Conservation (phyloP, 768 basidiomycete species). For the Boletus tylopilopsis region DNA sequence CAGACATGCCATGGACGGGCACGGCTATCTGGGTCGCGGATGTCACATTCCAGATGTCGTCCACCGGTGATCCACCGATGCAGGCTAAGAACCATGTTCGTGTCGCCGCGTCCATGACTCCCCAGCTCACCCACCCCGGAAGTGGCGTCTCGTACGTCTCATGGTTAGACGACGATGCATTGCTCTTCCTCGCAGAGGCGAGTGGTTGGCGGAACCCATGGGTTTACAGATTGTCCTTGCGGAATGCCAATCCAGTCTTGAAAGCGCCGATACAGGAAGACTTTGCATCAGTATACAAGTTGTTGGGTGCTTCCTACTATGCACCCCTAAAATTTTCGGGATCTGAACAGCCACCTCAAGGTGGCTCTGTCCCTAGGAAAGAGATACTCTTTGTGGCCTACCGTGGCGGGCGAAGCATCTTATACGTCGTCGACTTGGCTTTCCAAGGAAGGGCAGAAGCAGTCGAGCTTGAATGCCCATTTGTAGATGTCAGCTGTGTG, state of each 20-base stretch:
- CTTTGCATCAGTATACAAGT: conserved; percentile 3
- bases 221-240: not conserved
- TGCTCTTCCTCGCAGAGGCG: conserved; percentile 3
- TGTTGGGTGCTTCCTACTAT: conserved; percentile 1
- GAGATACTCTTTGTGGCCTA: conserved; percentile 2
- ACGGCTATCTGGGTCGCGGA: not conserved
- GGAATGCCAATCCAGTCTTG: not conserved
- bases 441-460: not conserved
- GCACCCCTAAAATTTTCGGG: not conserved
- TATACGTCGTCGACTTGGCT: conserved; percentile 1
- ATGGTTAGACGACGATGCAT: not conserved
- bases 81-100: not conserved
- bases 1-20: conserved; percentile 3
- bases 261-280: not conserved
- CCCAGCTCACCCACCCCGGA: not conserved
- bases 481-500: conserved; percentile 4
- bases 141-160: conserved; percentile 2
- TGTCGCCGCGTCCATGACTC: not conserved
- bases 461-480: not conserved
- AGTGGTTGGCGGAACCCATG: conserved; percentile 6
- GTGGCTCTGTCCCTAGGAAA: not conserved
- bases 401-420: not conserved
- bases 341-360: not conserved
- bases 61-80: not conserved
- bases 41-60: not conserved